A percentile compares a stretch with the other conserved stretches of the same genome.
These are phyloP conservation scores for Stereum hirsutum DNA, from an alignment of 1,284 basidiomycete genomes.

Conservation along the genomic window DNA sequence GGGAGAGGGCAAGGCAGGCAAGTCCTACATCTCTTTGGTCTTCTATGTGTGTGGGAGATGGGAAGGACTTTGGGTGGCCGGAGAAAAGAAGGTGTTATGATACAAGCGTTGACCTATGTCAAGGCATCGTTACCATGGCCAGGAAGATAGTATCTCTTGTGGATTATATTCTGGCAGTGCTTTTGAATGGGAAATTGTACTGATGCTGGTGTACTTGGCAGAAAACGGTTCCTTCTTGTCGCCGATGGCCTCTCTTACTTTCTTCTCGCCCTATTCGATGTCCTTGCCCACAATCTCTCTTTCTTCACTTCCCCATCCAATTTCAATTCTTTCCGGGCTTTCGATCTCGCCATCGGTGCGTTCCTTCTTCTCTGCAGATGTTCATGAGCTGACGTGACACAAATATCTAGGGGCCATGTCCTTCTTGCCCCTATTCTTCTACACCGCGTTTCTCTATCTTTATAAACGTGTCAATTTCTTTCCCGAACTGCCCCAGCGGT, in stretches of 20 bases:
- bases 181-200: no score
- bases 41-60: no score
- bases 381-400: neutral
- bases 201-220: no score
- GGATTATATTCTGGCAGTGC: no score
- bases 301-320: no score
- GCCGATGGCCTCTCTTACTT: slow-evolving; percentile 56
- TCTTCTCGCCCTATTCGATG: slow-evolving; percentile 46
- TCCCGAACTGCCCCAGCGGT: slow-evolving; percentile 37
- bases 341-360: slow-evolving; percentile 40
- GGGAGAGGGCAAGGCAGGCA: slow-evolving; percentile 47
- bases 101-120: no score
- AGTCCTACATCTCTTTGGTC: no score
- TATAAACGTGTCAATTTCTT: slow-evolving; percentile 40
- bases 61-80: no score
- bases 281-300: slow-evolving; percentile 48
- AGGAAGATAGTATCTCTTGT: no score
- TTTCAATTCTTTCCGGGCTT: slow-evolving; percentile 25
- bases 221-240: slow-evolving; percentile 48
- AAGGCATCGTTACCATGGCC: no score
- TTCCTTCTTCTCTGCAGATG: slow-evolving; percentile 2
- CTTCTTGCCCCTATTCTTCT: slow-evolving; percentile 46
- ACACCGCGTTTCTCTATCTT: slow-evolving; percentile 44
- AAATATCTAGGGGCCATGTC: slow-evolving; percentile 37
- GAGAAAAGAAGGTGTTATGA: no score